Conservation (phyloP, 2,329 filamentous ascomycete species). For the Alternaria infectoria region DNA sequence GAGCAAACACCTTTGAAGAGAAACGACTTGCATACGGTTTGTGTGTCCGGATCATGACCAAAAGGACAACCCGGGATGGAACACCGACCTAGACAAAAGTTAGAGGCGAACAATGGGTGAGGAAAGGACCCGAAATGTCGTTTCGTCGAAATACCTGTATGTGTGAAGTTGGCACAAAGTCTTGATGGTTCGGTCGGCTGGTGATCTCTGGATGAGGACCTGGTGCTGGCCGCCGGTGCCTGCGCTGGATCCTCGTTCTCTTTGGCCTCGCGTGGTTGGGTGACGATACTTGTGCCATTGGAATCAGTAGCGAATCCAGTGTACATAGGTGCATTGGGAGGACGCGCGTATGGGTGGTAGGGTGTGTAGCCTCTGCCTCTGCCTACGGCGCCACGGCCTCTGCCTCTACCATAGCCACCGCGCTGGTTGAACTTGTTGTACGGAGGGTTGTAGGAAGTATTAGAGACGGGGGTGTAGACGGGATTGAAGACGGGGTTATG, state of each 20-base stretch:
- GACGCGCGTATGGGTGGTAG: conserved; percentile 33
- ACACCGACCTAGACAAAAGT: conserved; percentile 69
- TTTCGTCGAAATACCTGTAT: conserved; percentile 38
- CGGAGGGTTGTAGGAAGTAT: background rate
- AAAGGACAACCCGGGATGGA: conserved; percentile 82
- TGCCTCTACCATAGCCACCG: conserved; percentile 14
- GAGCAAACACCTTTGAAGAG: conserved; percentile 79
- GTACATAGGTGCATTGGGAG: conserved; percentile 10
- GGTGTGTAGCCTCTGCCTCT: conserved; percentile 7
- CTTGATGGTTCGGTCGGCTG: conserved; percentile 14
- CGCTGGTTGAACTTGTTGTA: conserved; percentile 5
- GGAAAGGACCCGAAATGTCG: conserved; percentile 7
- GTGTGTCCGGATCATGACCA: conserved; percentile 82
- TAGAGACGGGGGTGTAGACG: background rate
- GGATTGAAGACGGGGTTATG: background rate
- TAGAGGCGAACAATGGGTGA: conserved; percentile 15
- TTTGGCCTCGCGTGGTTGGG: conserved; percentile 4
- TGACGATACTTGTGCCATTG: conserved; percentile 10
- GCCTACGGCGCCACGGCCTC: background rate
- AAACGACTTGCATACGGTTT: conserved; percentile 88
- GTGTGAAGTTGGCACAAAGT: conserved; percentile 37
- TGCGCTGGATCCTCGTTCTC: background rate
- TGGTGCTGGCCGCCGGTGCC: background rate
- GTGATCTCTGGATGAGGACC: conserved; percentile 5
- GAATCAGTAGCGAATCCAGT: conserved; percentile 16